These are phyloP conservation scores for Capronia americana DNA, from an alignment of 2,329 filamentous ascomycete genomes.

Conservation along the genomic window DNA sequence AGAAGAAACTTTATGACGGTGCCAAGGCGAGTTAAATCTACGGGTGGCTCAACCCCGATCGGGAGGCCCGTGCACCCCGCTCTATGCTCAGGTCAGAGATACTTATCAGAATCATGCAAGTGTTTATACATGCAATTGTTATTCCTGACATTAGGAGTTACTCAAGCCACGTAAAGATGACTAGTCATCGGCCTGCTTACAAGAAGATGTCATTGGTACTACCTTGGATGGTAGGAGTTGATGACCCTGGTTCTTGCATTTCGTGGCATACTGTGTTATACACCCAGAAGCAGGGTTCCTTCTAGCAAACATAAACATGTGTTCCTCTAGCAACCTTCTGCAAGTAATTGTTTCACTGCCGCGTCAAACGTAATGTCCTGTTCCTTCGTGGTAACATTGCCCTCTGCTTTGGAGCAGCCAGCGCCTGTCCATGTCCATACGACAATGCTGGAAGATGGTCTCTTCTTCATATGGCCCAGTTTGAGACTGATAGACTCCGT, in stretches of 20 bases:
- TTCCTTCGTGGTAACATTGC: slow-evolving; percentile 10
- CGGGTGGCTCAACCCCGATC: not conserved
- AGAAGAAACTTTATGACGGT: not conserved
- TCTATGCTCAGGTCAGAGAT: too few species aligned
- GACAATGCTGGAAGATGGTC: slow-evolving; percentile 5
- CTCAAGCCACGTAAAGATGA: too few species aligned
- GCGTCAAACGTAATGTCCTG: slow-evolving; percentile 21
- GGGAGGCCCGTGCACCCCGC: too few species aligned
- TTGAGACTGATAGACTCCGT: slow-evolving; percentile 23
- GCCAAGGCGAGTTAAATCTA: not conserved
- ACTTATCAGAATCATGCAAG: too few species aligned
- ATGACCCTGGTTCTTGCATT: not conserved
- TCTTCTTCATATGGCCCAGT: slow-evolving; percentile 1
- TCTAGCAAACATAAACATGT: not conserved
- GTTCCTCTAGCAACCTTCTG: not conserved
- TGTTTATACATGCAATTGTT: too few species aligned
- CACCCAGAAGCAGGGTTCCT: not conserved
- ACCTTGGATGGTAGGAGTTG: not conserved
- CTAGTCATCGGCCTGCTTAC: not conserved
- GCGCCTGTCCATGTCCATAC: slow-evolving; percentile 31
- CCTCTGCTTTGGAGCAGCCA: slow-evolving; percentile 25
- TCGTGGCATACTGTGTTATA: not conserved
- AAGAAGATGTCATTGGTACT: slow-evolving; percentile 1
- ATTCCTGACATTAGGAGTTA: too few species aligned
- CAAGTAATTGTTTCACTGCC: slow-evolving; percentile 18